Conservation (phyloP, 1,284 basidiomycete species). For the Ceratobasidium sp. region DNA sequence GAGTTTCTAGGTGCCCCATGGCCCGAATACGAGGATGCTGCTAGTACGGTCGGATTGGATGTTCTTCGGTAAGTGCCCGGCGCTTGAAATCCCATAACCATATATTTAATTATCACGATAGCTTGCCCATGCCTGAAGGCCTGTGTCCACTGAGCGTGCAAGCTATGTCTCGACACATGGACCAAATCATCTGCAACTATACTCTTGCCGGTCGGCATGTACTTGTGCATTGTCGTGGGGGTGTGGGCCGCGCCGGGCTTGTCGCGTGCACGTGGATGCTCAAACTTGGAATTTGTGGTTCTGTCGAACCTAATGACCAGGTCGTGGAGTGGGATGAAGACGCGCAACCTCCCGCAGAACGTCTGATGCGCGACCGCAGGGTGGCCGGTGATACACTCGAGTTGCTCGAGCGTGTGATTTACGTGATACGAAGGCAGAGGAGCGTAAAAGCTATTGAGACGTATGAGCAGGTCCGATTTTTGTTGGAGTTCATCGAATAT, state of each 20-base stretch:
- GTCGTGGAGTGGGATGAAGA: slow-evolving; percentile 51
- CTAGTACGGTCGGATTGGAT: slow-evolving; percentile 75
- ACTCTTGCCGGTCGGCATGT: slow-evolving; percentile 80
- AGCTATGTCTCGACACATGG: slow-evolving; percentile 76
- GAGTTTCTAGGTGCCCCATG: slow-evolving; percentile 85
- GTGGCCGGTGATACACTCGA: slow-evolving; percentile 64
- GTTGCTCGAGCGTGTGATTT: slow-evolving; percentile 78
- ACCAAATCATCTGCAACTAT: slow-evolving; percentile 75
- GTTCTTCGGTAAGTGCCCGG: slow-evolving; percentile 66
- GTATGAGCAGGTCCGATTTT: slow-evolving; percentile 88
- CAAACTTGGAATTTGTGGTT: slow-evolving; percentile 86
- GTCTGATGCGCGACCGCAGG: slow-evolving; percentile 31
- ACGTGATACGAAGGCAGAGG: slow-evolving; percentile 76
- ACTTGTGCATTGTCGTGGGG: slow-evolving; percentile 93
- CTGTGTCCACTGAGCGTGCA: slow-evolving; percentile 77
- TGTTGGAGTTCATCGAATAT: slow-evolving; percentile 81
- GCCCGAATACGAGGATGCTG: slow-evolving; percentile 75
- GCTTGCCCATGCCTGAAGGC: slow-evolving; percentile 92
- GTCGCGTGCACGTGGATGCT: slow-evolving; percentile 94
- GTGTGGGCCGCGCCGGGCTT: slow-evolving; percentile 93
- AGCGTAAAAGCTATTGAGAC: slow-evolving; percentile 91
- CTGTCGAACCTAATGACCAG: slow-evolving; percentile 8
- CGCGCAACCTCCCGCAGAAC: slow-evolving; percentile 25
- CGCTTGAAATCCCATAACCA: not conserved
- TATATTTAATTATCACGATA: slow-evolving; percentile 53